Conservation (phyloP, 352 stramenopile genomes). For the Globisporangium paroecandrum region DNA sequence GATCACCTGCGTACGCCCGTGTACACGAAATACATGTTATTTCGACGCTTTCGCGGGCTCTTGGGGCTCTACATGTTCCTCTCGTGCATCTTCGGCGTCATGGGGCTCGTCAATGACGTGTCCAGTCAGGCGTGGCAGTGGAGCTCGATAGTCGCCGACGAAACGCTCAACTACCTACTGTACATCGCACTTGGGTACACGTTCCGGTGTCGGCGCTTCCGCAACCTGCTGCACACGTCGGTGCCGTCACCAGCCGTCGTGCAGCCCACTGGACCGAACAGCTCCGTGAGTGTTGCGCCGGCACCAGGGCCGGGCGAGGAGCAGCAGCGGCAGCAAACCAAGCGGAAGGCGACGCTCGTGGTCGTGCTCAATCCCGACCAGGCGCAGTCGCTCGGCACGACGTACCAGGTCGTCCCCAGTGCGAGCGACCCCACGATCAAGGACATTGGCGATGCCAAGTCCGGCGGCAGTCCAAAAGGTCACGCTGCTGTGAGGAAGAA, state of each 20-base stretch:
- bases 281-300: slow-evolving; percentile 1
- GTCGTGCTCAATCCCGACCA: slow-evolving; percentile 44
- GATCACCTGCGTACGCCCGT: slow-evolving; percentile 49
- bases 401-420: slow-evolving; percentile 7
- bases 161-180: slow-evolving; percentile 41
- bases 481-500: background rate
- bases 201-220: slow-evolving; percentile 58
- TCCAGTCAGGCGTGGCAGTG: slow-evolving; percentile 33
- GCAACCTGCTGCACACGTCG: slow-evolving; percentile 36
- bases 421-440: background rate
- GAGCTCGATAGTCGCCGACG: slow-evolving; percentile 30
- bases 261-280: background rate
- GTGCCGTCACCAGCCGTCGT: background rate
- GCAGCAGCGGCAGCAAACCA: background rate
- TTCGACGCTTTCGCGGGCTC: slow-evolving; percentile 43
- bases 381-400: slow-evolving; percentile 30
- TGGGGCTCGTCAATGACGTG: slow-evolving; percentile 39
- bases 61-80: slow-evolving; percentile 54
- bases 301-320: background rate
- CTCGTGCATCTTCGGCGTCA: slow-evolving; percentile 41
- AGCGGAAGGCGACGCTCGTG: slow-evolving; percentile 24
- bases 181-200: slow-evolving; percentile 47
- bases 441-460: background rate
- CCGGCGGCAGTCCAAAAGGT: background rate
- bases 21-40: slow-evolving; percentile 66